These are phyloP conservation scores for Polygonum maritimum DNA, from an alignment of 148 eudicot species.

Conservation along the genomic window DNA sequence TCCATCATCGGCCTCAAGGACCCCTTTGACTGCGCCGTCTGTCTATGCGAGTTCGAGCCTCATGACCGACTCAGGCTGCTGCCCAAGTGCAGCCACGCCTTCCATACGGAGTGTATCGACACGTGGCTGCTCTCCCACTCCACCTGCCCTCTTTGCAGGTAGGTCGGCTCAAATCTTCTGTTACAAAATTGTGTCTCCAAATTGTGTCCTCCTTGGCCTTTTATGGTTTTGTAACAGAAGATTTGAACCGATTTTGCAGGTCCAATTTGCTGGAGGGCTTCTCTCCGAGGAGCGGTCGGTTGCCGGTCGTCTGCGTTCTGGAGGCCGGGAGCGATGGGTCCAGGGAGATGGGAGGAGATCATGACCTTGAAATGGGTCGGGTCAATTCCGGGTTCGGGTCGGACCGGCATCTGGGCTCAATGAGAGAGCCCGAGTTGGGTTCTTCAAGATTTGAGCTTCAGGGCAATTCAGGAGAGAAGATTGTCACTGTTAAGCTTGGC, in stretches of 20 bases:
- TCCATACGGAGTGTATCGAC: constrained; percentile 85
- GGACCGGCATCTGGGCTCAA: constrained; percentile 25
- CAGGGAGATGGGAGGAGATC: constrained; percentile 31
- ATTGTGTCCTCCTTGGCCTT: no score
- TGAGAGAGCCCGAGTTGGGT: constrained; percentile 18
- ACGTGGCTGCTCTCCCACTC: constrained; percentile 92
- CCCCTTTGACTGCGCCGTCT: constrained; percentile 95
- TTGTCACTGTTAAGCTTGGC: constrained; percentile 66
- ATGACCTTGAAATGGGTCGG: neutral
- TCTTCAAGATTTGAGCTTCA: neutral
- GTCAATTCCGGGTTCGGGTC: constrained; percentile 18
- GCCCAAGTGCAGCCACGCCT: constrained; percentile 94
- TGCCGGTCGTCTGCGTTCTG: constrained; percentile 57
- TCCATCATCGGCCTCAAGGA: constrained; percentile 56
- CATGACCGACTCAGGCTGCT: constrained; percentile 68
- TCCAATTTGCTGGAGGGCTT: constrained; percentile 41
- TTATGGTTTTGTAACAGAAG: no score
- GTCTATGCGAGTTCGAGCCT: constrained; percentile 68
- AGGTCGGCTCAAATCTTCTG: constrained; percentile 11
- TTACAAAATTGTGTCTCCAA: no score
- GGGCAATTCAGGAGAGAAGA: constrained; percentile 26
- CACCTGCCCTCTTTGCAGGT: constrained; percentile 85
- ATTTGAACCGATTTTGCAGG: constrained; percentile 13
- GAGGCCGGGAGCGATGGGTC: constrained; percentile 60
- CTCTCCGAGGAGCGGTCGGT: constrained; percentile 14